These are phyloP conservation scores for Rosa lucieae DNA, from an alignment of 306 rosid species.

Conservation along the genomic window DNA sequence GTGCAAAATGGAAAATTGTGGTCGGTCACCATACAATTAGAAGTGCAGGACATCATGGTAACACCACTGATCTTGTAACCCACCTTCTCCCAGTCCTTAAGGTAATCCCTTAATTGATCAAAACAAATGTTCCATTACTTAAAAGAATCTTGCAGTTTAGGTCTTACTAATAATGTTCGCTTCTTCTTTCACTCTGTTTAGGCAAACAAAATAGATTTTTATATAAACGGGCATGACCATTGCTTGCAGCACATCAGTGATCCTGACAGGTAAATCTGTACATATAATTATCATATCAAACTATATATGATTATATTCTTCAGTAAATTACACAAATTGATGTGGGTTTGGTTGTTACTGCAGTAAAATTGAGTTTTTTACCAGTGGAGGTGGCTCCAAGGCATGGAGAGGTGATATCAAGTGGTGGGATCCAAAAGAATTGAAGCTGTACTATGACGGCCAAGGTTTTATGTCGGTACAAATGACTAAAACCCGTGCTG, in stretches of 20 bases:
- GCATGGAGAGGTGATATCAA: slow-evolving; percentile 76
- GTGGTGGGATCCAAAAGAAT: slow-evolving; percentile 31
- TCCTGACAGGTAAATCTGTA: slow-evolving; percentile 41
- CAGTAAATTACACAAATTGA: not conserved
- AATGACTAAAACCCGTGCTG: slow-evolving; percentile 42
- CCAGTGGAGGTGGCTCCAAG: slow-evolving; percentile 91
- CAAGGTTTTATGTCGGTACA: slow-evolving; percentile 73
- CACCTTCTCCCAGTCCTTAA: slow-evolving; percentile 66
- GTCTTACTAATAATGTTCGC: not conserved
- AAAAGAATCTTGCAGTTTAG: not conserved
- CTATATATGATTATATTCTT: not conserved
- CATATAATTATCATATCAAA: not conserved
- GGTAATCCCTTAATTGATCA: slow-evolving; percentile 26
- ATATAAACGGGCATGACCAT: slow-evolving; percentile 84
- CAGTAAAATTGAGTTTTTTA: slow-evolving; percentile 66
- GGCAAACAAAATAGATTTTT: slow-evolving; percentile 65
- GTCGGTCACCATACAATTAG: slow-evolving; percentile 82
- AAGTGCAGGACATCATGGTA: slow-evolving; percentile 71
- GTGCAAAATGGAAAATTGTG: slow-evolving; percentile 76
- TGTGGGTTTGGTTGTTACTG: not conserved
- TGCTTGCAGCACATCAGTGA: slow-evolving; percentile 74
- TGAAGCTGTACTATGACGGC: slow-evolving; percentile 71
- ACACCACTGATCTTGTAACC: slow-evolving; percentile 53
- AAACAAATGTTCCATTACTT: not conserved
- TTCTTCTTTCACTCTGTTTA: slow-evolving; percentile 29